These are phyloP conservation scores for Hygrocybe coccinea DNA, from an alignment of 768 basidiomycete species.

Conservation along the genomic window DNA sequence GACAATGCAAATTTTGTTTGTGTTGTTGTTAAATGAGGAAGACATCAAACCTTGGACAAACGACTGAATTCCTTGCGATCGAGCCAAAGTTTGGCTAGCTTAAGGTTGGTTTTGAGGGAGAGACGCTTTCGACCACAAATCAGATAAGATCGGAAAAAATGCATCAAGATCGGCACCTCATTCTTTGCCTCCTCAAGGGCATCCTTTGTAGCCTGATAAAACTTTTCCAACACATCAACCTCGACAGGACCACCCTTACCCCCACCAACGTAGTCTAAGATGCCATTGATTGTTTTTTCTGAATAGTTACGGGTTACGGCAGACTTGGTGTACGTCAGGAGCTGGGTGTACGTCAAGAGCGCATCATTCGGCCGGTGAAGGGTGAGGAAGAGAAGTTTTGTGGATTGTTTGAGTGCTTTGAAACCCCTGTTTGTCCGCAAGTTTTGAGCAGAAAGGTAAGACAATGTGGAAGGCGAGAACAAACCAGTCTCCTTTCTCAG, in stretches of 20 bases:
- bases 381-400: slow-evolving; percentile 83
- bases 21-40: neutral
- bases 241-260: slow-evolving; percentile 73
- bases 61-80: slow-evolving; percentile 88
- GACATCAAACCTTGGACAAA: slow-evolving; percentile 60
- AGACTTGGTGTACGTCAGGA: slow-evolving; percentile 92
- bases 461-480: slow-evolving; percentile 17
- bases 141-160: slow-evolving; percentile 2
- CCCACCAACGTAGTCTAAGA: slow-evolving; percentile 95
- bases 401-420: slow-evolving; percentile 96
- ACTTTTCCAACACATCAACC: slow-evolving; percentile 85
- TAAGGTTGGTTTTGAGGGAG: slow-evolving; percentile 93
- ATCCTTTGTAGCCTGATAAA: slow-evolving; percentile 89
- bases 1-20: neutral
- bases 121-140: slow-evolving; percentile 53
- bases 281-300: slow-evolving; percentile 98
- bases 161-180: slow-evolving; percentile 58
- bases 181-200: slow-evolving; percentile 94
- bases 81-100: slow-evolving; percentile 95
- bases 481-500: slow-evolving; percentile 93
- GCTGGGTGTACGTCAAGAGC: slow-evolving; percentile 74
- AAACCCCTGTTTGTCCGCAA: slow-evolving; percentile 73
- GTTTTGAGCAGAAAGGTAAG: neutral
- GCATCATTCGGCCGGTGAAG: slow-evolving; percentile 81
- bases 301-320: slow-evolving; percentile 94